phyloP scores from a whole-genome alignment of 768 basidiomycete species.

The Amanita rubescens region DNA sequence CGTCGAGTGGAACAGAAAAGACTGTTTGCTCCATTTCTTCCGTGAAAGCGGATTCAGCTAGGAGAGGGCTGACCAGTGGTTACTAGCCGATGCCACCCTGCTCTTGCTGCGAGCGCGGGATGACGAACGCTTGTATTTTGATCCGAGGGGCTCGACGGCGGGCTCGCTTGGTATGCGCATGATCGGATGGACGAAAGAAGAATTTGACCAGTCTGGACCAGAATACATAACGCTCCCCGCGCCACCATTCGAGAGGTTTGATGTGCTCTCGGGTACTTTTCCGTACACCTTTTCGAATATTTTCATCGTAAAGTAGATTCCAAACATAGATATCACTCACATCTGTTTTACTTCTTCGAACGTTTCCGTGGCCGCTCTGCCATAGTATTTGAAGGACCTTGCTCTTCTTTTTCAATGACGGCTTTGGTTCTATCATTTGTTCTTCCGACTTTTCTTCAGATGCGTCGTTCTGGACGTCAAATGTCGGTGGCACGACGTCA shows the following conservation, averaged over 20 bases:
- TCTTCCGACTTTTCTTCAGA: slow-evolving; percentile 23
- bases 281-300: slow-evolving; percentile 48
- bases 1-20: too few species aligned
- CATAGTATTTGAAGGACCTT: slow-evolving; percentile 16
- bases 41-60: too few species aligned
- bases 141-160: slow-evolving; percentile 23
- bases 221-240: slow-evolving; percentile 88
- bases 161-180: slow-evolving; percentile 41
- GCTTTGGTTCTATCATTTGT: slow-evolving; percentile 20
- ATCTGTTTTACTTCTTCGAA: slow-evolving; percentile 34
- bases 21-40: too few species aligned
- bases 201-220: slow-evolving; percentile 36
- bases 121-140: slow-evolving; percentile 26
- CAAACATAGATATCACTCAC: slow-evolving; percentile 16
- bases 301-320: neutral
- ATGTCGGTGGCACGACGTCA: neutral
- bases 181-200: slow-evolving; percentile 52
- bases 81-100: slow-evolving; percentile 41
- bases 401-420: slow-evolving; percentile 25
- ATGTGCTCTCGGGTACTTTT: slow-evolving; percentile 64
- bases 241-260: slow-evolving; percentile 84
- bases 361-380: slow-evolving; percentile 17
- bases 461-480: slow-evolving; percentile 12
- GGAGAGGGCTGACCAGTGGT: too few species aligned
- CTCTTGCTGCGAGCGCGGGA: slow-evolving; percentile 48